Evolutionary conservation across 768 basidiomycete genomes (phyloP).

Genomic region (Hemileccinum impolitum): DNA sequence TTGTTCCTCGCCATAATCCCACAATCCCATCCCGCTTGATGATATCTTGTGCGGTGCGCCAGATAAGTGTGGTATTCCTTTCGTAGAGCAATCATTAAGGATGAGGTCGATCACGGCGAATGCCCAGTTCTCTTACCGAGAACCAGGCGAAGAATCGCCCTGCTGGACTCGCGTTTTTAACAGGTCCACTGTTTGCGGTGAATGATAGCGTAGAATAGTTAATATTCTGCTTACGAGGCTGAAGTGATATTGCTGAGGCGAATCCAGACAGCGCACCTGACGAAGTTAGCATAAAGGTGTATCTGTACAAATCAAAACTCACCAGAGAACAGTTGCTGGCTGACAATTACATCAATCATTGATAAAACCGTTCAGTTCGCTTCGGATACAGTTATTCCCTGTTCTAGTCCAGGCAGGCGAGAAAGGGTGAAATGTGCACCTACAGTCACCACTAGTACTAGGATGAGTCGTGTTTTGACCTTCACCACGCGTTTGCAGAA

Average conservation of each 20-base stretch:
- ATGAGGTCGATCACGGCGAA: not conserved
- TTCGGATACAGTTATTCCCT: no score
- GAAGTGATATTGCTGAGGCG: constrained; percentile 67
- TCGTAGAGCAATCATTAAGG: not conserved
- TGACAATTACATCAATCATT: constrained; percentile 25
- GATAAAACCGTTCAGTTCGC: no score
- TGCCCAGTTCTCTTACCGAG: constrained; percentile 33
- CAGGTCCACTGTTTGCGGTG: constrained; percentile 61
- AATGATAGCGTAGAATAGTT: not conserved
- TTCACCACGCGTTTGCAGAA: no score
- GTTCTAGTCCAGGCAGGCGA: no score
- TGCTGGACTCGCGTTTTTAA: constrained; percentile 92
- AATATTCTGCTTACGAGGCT: constrained; percentile 56
- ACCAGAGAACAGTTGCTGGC: constrained; percentile 32
- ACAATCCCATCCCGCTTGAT: constrained; percentile 56
- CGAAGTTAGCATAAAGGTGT: not conserved
- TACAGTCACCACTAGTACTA: no score
- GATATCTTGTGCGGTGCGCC: constrained; percentile 54
- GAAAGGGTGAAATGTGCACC: no score
- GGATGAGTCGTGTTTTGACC: no score
- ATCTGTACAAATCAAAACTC: not conserved
- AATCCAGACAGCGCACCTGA: constrained; percentile 78
- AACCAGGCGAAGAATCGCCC: constrained; percentile 48
- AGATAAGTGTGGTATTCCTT: constrained; percentile 41
- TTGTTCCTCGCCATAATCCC: constrained; percentile 89